Percentiles rank a stretch among this genome's conserved stretches.
phyloP scores from a whole-genome alignment of 352 stramenopile genomes.

The Globisporangium megalacanthum region DNA sequence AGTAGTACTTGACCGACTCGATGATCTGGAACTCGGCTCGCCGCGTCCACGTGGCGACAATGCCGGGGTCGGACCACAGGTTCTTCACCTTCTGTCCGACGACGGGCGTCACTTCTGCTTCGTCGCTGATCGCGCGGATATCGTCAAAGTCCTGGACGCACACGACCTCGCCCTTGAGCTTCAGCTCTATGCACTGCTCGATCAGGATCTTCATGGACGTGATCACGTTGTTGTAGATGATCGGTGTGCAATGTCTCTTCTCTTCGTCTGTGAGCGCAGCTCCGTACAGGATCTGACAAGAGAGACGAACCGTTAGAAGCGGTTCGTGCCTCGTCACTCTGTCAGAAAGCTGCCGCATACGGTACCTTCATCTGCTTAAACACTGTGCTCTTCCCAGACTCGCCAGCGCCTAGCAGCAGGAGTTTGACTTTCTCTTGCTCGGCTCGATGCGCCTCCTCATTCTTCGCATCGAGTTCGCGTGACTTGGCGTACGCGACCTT shows the following conservation, averaged over 20 bases:
- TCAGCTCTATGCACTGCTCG: constrained; percentile 80
- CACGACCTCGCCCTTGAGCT: constrained; percentile 74
- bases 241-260: constrained; percentile 80
- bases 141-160: constrained; percentile 76
- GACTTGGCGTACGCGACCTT: constrained; percentile 64
- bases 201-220: constrained; percentile 90
- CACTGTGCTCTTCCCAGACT: constrained; percentile 95
- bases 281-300: constrained; percentile 83
- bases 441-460: constrained; percentile 68
- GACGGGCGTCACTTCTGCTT: constrained; percentile 85
- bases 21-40: constrained; percentile 94
- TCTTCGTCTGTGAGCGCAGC: constrained; percentile 82
- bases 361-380: constrained; percentile 92
- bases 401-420: constrained; percentile 90
- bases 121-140: constrained; percentile 73
- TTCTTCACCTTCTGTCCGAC: constrained; percentile 92
- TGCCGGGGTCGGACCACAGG: constrained; percentile 90
- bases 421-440: constrained; percentile 95
- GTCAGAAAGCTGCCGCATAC: too few relatives aligned
- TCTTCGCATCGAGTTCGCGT: constrained; percentile 71
- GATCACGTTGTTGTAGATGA: constrained; percentile 91
- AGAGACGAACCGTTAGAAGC: neutral
- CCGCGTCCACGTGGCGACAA: constrained; percentile 89
- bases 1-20: constrained; percentile 97
- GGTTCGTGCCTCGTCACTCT: too few relatives aligned